These are phyloP conservation scores for Pulveroboletus sp. DNA, from an alignment of 768 basidiomycete species.

Conservation along the genomic window DNA sequence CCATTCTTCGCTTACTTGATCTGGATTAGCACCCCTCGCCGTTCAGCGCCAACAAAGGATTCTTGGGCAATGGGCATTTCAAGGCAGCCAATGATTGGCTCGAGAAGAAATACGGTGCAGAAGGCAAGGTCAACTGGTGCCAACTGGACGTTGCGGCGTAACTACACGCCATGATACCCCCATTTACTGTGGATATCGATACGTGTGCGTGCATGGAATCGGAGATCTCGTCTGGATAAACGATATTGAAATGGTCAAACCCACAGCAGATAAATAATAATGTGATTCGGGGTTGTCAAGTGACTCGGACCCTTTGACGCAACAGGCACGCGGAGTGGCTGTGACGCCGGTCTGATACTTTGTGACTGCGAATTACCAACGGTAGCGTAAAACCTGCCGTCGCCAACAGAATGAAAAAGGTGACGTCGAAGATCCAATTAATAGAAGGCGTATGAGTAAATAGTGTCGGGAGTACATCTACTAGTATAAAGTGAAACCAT, in stretches of 20 bases:
- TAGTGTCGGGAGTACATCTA: slow-evolving; percentile 33
- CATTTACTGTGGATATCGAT: slow-evolving; percentile 27
- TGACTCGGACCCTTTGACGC: slow-evolving; percentile 17
- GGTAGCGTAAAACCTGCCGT: slow-evolving; percentile 24
- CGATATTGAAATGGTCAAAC: slow-evolving; percentile 28
- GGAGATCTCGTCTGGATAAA: slow-evolving; percentile 17
- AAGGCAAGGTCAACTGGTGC: slow-evolving; percentile 75
- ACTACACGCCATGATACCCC: slow-evolving; percentile 18
- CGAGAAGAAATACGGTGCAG: slow-evolving; percentile 68
- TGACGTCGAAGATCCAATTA: slow-evolving; percentile 25
- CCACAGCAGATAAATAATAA: slow-evolving; percentile 10
- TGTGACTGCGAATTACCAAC: slow-evolving; percentile 22
- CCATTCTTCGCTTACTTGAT: slow-evolving; percentile 28
- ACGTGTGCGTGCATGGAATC: slow-evolving; percentile 21
- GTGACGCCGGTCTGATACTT: slow-evolving; percentile 30
- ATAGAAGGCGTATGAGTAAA: slow-evolving; percentile 31
- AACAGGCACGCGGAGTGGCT: slow-evolving; percentile 27
- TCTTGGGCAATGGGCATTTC: slow-evolving; percentile 90
- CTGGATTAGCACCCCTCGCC: slow-evolving; percentile 78
- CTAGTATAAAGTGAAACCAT: slow-evolving; percentile 25
- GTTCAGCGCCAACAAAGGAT: slow-evolving; percentile 71
- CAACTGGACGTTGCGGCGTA: slow-evolving; percentile 32
- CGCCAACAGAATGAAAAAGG: slow-evolving; percentile 10
- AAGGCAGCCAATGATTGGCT: slow-evolving; percentile 86
- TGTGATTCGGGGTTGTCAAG: slow-evolving; percentile 9